Base-by-base conservation (phyloP, 148 eudicot species). In the Simmondsia chinensis region DNA sequence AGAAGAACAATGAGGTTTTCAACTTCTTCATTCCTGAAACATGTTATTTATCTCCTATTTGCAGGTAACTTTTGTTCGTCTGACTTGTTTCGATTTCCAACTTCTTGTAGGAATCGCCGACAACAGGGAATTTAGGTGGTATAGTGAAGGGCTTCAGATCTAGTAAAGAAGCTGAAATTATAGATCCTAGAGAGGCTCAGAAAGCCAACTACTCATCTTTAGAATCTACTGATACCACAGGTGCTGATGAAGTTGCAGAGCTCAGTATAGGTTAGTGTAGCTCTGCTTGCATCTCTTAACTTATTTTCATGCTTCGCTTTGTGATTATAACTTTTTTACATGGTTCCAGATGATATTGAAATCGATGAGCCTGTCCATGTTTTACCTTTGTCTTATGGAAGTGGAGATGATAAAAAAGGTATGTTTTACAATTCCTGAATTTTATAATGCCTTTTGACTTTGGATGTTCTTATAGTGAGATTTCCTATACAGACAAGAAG, bases 311-410 rank as follows among this genome's bases (percentile, higher is more conserved):
- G 35, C 32, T 24, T 34, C 36, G 52, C 9, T 59, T 22, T 15
- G 9, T 62, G 1, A 13, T 34, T 16, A 32, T 47, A 6, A 26
- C 9, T 38, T 57, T 16, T 43, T 16, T 60, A 16, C 56, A 43
- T 49, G 63, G 52, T 20, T 63, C 48, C 74, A 93, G 99, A 86
- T 64, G 94, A 93, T 63, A 66, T 86, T 48, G 69, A 76, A 16
- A 71, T 93, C 45, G 89, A 89, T 38, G 94, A 74, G 51, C 94
- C 94, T 32, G 41, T 54, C 27, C 60, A 37, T 30, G 51, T 67
- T 54, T 57, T 69, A 29, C 64, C 84, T 35, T 48, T 72, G 36
- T 48, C 64, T 31, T 63, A 48, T 27, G 62, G 57, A 42, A 52
- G 12, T 14, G 57, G 56, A 42, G 40, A 46, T 57, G 71, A 65